Conservation (phyloP, 164 flowering plant genomes). For the Buxus sempervirens region DNA sequence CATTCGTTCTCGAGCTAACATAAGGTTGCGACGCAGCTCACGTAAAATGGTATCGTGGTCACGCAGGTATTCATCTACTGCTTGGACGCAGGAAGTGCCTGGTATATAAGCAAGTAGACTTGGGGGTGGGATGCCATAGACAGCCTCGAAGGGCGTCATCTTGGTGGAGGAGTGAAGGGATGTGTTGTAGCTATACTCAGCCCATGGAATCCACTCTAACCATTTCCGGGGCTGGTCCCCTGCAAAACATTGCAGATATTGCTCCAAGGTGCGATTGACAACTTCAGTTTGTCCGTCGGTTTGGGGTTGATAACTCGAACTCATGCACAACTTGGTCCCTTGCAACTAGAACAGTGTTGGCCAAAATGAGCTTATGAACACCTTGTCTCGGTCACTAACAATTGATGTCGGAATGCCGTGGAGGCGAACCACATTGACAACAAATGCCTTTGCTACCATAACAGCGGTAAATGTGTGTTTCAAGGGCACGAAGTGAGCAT, state of each 20-base stretch:
- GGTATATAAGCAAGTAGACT: background rate
- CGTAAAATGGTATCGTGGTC: background rate
- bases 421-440: background rate
- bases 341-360: background rate
- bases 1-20: no score
- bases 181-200: no score
- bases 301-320: constrained; percentile 1
- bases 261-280: constrained; percentile 2
- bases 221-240: constrained; percentile 2
- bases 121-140: constrained; percentile 8
- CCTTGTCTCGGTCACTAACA: constrained; percentile 2
- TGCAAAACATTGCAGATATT: constrained; percentile 5
- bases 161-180: background rate
- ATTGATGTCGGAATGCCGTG: constrained; percentile 1
- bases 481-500: constrained; percentile 15
- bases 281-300: constrained; percentile 10
- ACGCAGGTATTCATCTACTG: constrained; percentile 12
- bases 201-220: no score
- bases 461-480: no score
- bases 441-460: no score
- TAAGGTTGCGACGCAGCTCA: no score
- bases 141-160: constrained; percentile 6
- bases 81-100: constrained; percentile 1
- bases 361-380: background rate
- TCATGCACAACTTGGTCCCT: constrained; percentile 9